Percentiles rank a stretch among this genome's conserved stretches.
Evolutionary conservation across 2,329 filamentous ascomycete species (phyloP).

Genomic region (Dendryphion nanum): DNA sequence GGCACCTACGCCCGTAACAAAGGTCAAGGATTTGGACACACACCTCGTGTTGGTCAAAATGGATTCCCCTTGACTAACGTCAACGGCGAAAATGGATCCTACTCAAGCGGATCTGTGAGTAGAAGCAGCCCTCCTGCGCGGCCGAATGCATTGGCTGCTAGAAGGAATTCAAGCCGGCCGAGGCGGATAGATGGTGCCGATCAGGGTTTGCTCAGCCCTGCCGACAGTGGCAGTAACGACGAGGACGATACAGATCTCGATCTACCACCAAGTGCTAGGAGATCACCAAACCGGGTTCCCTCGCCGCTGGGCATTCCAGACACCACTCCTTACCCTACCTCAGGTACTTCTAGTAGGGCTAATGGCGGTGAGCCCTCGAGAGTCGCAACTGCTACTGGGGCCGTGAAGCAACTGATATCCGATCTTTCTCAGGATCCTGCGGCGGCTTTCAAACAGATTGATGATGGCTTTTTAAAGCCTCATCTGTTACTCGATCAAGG

Average conservation of each 20-base stretch:
- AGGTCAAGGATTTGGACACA: conserved; percentile 74
- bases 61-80: conserved; percentile 57
- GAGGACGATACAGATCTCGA: conserved; percentile 57
- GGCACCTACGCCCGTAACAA: conserved; percentile 78
- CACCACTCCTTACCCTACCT: conserved; percentile 40
- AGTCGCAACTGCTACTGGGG: conserved; percentile 68
- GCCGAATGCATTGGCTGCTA: conserved; percentile 43
- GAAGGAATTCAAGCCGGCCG: conserved; percentile 54
- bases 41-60: conserved; percentile 56
- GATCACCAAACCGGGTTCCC: conserved; percentile 41
- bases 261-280: conserved; percentile 56
- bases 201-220: conserved; percentile 55
- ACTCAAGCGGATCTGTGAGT: conserved; percentile 56
- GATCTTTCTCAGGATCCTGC: conserved; percentile 81
- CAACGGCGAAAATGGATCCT: conserved; percentile 54
- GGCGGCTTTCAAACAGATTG: conserved; percentile 85
- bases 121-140: conserved; percentile 49
- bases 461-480: conserved; percentile 96
- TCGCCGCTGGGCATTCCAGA: conserved; percentile 24
- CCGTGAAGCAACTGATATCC: conserved; percentile 76
- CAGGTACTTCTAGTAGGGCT: conserved; percentile 27
- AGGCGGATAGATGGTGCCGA: conserved; percentile 49
- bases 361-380: conserved; percentile 23
- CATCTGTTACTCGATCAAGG: conserved; percentile 74
- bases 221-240: conserved; percentile 50